Evolutionary conservation across 192 early-diverging fungal species (phyloP).

Genomic region (Haplosporangium gracile): DNA sequence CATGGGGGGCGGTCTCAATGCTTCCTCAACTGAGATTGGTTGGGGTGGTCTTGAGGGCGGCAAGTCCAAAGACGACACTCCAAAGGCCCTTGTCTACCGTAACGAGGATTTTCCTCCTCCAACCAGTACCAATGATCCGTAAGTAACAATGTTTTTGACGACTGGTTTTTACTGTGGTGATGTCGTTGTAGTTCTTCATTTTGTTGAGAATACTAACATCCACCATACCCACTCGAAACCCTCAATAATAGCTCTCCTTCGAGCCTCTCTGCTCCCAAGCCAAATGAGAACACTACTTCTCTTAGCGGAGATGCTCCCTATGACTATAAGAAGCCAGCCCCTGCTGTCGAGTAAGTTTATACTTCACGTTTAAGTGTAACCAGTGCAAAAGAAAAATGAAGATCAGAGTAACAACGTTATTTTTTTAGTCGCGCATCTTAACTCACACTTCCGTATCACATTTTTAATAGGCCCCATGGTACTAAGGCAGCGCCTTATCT

Average conservation of each 20-base stretch:
- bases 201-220: not conserved
- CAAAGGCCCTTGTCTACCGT: conserved; percentile 29
- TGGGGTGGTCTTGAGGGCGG: not conserved
- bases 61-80: not conserved
- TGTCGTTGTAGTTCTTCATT: not conserved
- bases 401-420: not conserved
- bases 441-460: not conserved
- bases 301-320: not conserved
- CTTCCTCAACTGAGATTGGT: conserved; percentile 16
- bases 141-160: not conserved
- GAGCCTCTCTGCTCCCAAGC: not conserved
- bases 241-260: not conserved
- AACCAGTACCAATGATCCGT: conserved; percentile 5
- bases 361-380: not conserved
- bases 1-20: conserved; percentile 23
- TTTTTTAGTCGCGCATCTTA: not conserved
- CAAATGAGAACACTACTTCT: not conserved
- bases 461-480: not conserved
- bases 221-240: not conserved
- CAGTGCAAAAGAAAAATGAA: not conserved
- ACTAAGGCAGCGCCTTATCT: not conserved
- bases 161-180: not conserved
- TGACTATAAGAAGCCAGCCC: not conserved
- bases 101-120: conserved; percentile 32
- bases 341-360: not conserved